phyloP scores from a whole-genome alignment of 164 flowering plant species.

The Sedum album region DNA sequence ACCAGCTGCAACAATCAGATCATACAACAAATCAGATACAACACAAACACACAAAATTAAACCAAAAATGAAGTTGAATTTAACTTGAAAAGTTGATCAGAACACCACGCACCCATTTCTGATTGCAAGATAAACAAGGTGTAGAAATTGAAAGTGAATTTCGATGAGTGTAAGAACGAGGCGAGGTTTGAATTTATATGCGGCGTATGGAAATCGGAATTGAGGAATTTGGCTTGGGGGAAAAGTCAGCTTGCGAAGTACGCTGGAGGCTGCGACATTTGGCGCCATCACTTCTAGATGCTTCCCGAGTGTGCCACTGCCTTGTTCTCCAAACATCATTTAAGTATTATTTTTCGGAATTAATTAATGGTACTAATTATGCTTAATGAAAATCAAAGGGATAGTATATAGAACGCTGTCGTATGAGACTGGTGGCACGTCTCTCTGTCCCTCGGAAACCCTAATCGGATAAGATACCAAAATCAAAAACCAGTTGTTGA shows the following conservation, averaged over 20 bases:
- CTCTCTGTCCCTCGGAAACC: too few species aligned
- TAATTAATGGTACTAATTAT: too few species aligned
- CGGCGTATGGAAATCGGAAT: background rate
- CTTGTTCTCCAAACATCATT: background rate
- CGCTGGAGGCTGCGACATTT: slow-evolving; percentile 1
- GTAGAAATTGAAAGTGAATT: background rate
- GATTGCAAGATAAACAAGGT: background rate
- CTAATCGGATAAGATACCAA: background rate
- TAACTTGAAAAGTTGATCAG: background rate
- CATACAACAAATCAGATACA: background rate
- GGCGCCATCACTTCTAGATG: slow-evolving; percentile 2
- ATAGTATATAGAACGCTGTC: too few species aligned
- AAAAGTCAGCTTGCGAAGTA: background rate
- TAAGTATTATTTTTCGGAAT: too few species aligned
- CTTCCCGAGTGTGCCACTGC: background rate
- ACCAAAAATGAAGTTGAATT: background rate
- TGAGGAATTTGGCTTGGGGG: background rate
- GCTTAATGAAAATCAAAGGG: too few species aligned
- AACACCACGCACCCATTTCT: background rate
- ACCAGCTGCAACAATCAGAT: background rate
- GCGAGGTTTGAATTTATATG: background rate
- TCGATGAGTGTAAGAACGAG: background rate
- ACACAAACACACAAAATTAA: background rate
- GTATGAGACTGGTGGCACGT: too few species aligned
- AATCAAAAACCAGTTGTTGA: background rate